Evolutionary conservation across 305 asterid species (phyloP).

Genomic region (Fraxinus floribunda): DNA sequence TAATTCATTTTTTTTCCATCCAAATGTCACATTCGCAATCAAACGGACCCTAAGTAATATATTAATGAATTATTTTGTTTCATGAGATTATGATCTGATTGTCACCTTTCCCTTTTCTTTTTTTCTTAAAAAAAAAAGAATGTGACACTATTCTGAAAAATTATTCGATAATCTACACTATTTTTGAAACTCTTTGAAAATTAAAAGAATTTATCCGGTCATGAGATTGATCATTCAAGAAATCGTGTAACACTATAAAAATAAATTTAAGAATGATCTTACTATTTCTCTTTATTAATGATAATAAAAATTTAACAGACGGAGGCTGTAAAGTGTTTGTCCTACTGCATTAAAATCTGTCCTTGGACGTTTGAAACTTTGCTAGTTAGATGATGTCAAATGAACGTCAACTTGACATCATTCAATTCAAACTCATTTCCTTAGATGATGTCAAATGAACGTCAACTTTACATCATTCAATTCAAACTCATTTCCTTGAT

Average conservation of each 20-base stretch:
- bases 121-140: neutral
- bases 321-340: neutral
- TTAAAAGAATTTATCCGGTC: neutral
- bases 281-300: neutral
- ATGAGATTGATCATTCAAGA: neutral
- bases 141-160: neutral
- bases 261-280: neutral
- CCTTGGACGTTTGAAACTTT: neutral
- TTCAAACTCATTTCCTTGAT: neutral
- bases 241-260: neutral
- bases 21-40: too few species aligned
- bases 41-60: neutral
- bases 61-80: neutral
- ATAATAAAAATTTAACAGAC: too few species aligned
- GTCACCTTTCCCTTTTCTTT: neutral
- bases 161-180: neutral
- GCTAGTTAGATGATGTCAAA: neutral
- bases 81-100: neutral
- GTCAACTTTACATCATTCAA: neutral
- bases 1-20: too few species aligned
- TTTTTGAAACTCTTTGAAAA: neutral
- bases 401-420: neutral
- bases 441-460: neutral
- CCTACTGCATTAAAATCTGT: neutral
- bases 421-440: neutral